Evolutionary conservation across 768 basidiomycete species (phyloP).

Genomic region (Pleurotus salmoneostramineus): DNA sequence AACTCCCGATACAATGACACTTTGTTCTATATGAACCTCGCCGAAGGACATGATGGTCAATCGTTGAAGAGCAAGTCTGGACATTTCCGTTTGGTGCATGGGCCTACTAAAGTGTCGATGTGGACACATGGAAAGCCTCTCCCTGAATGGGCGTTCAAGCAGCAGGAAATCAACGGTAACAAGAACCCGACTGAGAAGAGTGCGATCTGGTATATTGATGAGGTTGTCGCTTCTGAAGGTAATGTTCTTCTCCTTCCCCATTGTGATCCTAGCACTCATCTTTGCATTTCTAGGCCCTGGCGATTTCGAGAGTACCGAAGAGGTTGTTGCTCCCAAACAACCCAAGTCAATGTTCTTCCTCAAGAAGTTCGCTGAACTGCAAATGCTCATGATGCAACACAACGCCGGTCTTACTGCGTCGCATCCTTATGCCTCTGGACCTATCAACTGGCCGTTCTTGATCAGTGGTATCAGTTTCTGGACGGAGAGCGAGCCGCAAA

Average conservation of each 20-base stretch:
- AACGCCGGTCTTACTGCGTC: conserved; percentile 98
- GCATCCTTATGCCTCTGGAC: conserved; percentile 94
- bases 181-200: conserved; percentile 83
- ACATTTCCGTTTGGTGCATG: conserved; percentile 87
- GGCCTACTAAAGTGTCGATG: conserved; percentile 86
- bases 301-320: conserved; percentile 51
- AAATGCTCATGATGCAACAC: conserved; percentile 95
- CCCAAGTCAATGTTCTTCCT: conserved; percentile 90
- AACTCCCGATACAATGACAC: conserved; percentile 81
- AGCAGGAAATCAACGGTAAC: conserved; percentile 97
- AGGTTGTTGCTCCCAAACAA: conserved; percentile 49
- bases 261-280: conserved; percentile 1
- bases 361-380: conserved; percentile 90
- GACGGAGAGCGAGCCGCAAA: conserved; percentile 80
- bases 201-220: conserved; percentile 87
- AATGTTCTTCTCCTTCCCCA: conserved; percentile 20
- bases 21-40: conserved; percentile 73
- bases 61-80: conserved; percentile 93
- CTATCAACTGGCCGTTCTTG: conserved; percentile 98
- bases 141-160: conserved; percentile 96
- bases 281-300: conserved; percentile 39
- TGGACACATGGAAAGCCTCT: conserved; percentile 87
- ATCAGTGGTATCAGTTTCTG: conserved; percentile 97
- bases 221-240: conserved; percentile 75
- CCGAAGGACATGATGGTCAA: conserved; percentile 72